These are phyloP conservation scores for Rhododendron simsii DNA, from an alignment of 148 eudicot genomes.

Conservation along the genomic window DNA sequence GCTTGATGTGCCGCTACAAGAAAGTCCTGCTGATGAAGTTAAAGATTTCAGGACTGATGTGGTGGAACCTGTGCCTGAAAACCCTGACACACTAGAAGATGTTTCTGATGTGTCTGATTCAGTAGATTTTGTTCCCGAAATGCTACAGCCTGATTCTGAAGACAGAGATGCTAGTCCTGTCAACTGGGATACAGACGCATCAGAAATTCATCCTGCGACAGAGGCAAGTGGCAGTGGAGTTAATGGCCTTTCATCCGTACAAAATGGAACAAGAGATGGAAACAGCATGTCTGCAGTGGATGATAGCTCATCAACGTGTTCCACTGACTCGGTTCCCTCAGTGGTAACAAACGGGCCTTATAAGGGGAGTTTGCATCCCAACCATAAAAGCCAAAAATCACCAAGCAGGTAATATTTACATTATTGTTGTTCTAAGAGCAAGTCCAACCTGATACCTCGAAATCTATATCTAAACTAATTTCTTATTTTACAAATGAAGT, in stretches of 20 bases:
- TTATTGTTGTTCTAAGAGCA: background rate
- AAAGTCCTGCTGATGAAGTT: constrained; percentile 22
- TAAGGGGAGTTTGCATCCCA: constrained; percentile 36
- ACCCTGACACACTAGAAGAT: constrained; percentile 59
- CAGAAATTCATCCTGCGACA: constrained; percentile 53
- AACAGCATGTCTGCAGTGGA: constrained; percentile 52
- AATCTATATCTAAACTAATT: background rate
- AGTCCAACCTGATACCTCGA: background rate
- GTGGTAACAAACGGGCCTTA: constrained; percentile 41
- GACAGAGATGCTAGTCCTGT: constrained; percentile 62
- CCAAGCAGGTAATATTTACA: constrained; percentile 43
- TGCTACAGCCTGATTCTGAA: constrained; percentile 64
- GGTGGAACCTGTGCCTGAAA: constrained; percentile 39
- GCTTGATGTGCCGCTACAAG: constrained; percentile 29
- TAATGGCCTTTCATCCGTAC: constrained; percentile 39
- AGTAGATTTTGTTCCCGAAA: constrained; percentile 44
- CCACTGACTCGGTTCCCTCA: constrained; percentile 74
- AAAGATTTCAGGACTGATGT: constrained; percentile 28
- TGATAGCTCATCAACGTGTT: constrained; percentile 83
- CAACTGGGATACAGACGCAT: constrained; percentile 76
- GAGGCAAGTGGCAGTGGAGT: constrained; percentile 52
- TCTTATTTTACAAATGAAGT: background rate
- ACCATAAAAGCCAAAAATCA: constrained; percentile 48
- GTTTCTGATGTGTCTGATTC: constrained; percentile 77
- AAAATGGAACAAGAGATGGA: constrained; percentile 53